Base-by-base conservation (phyloP, 2,329 filamentous ascomycete genomes). In the Cadophora gregata region DNA sequence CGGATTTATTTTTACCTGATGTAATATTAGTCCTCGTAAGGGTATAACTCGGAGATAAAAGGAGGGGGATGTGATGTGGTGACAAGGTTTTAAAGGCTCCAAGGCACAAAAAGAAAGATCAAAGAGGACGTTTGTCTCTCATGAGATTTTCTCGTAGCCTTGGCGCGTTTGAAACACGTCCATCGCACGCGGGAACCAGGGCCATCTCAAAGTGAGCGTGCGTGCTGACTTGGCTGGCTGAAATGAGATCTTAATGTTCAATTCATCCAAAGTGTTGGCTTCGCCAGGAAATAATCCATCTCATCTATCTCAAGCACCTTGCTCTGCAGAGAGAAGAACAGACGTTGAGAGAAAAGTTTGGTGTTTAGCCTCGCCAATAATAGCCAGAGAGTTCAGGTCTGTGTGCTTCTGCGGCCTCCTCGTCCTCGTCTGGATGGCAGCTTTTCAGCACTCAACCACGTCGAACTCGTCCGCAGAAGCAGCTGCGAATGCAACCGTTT, bases 151-250 rank as follows among this genome's bases (percentile, higher is more conserved):
- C 21, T 47, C 21, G 21, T 47, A 38, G 55, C 33, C 55, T 58
- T 58, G 55, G 55, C 55, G 55, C 31, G n/a, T 36, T 25, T 58
- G 55, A 58, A 58, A 58, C 55, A 58, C 21, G 19, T 9, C 33
- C 55, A 25, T 58, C 31, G 25, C 50, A 29, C 55, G 19, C 29
- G 25, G 50, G 50, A 53, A n/a, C 50, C 50, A 53, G 50, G 42
- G 42, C 19, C 19, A 47, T 19, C 19, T 10, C 42, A 47, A 38
- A 58, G n/a, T 24, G 29, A 24, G n/a, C 53, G 42, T 47, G 42
- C 42, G 21, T 47, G 42, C 42, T 47, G 42, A 47, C 42, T n/a
- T 47, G 42, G 31, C n/a, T 58, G 55, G 53, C 53, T 56, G 50
- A 53, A 51, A 14, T 27, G 14, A n/a, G 31, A 29, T 53, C 31